These are phyloP conservation scores for Arabis alpina DNA, from an alignment of 345 rosid species.

Conservation along the genomic window DNA sequence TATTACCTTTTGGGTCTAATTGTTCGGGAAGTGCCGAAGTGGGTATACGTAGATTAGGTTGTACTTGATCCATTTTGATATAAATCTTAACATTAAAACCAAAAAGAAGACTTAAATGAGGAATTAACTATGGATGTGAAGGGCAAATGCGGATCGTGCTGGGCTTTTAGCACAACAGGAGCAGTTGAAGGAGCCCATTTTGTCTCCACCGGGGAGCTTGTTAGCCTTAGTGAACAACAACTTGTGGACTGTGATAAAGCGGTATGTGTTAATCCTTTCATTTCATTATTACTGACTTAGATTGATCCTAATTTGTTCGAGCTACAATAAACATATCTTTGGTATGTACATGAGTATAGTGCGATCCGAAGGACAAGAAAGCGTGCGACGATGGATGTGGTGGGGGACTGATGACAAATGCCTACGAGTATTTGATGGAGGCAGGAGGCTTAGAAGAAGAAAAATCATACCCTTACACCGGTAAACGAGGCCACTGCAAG, in stretches of 20 bases:
- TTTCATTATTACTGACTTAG: too few relatives aligned
- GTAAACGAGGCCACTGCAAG: constrained; percentile 67
- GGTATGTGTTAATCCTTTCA: constrained; percentile 40
- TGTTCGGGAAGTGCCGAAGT: too few relatives aligned
- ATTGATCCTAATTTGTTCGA: too few relatives aligned
- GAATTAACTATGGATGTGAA: constrained; percentile 34
- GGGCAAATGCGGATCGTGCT: constrained; percentile 91
- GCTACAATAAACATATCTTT: too few relatives aligned
- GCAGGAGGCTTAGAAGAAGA: constrained; percentile 86
- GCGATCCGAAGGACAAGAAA: constrained; percentile 63
- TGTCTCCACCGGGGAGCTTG: constrained; percentile 74
- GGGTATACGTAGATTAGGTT: too few relatives aligned
- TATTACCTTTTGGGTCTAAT: background rate
- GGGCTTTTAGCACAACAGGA: constrained; percentile 97
- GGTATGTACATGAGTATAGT: constrained; percentile 39
- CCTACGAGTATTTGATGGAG: constrained; percentile 70
- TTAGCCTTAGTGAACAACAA: constrained; percentile 92
- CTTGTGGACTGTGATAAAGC: constrained; percentile 81
- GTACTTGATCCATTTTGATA: too few relatives aligned
- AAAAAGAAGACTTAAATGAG: background rate
- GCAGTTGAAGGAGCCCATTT: constrained; percentile 85
- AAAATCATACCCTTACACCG: constrained; percentile 65
- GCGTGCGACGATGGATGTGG: constrained; percentile 77
- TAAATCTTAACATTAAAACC: too few relatives aligned
- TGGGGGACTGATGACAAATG: constrained; percentile 95